Percentiles rank a stretch among this genome's conserved stretches.
phyloP scores from a whole-genome alignment of 805 yeast genomes.

The Wickerhamiella alocasiicola region DNA sequence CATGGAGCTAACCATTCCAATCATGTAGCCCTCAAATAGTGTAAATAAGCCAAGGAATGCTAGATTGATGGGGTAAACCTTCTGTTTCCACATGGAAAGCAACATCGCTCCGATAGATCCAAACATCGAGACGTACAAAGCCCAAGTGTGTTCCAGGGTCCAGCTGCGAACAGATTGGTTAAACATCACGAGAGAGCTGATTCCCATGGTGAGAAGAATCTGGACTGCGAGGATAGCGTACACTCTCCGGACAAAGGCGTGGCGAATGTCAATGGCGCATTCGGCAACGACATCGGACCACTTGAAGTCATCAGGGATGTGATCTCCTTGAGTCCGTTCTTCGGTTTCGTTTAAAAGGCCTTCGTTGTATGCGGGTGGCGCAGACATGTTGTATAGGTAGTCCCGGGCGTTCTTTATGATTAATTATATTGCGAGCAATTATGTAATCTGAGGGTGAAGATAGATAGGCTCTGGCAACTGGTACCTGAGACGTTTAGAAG shows the following conservation, averaged over 20 bases:
- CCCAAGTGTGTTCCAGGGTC: slow-evolving; percentile 47
- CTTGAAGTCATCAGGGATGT: slow-evolving; percentile 56
- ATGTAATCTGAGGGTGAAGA: too few relatives aligned
- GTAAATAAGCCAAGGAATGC: slow-evolving; percentile 55
- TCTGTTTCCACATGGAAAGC: slow-evolving; percentile 49
- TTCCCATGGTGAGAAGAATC: slow-evolving; percentile 45
- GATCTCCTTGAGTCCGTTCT: slow-evolving; percentile 14
- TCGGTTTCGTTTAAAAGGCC: slow-evolving; percentile 4
- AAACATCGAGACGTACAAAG: slow-evolving; percentile 41
- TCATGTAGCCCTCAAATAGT: slow-evolving; percentile 54
- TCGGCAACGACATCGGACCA: slow-evolving; percentile 65
- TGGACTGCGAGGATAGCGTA: slow-evolving; percentile 60
- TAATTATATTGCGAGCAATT: neutral
- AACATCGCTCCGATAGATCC: slow-evolving; percentile 55
- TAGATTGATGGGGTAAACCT: slow-evolving; percentile 57
- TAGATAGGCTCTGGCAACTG: too few relatives aligned
- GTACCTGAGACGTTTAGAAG: too few relatives aligned
- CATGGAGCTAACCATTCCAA: slow-evolving; percentile 54
- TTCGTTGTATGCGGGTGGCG: slow-evolving; percentile 11
- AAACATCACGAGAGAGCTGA: slow-evolving; percentile 40
- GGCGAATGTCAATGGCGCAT: slow-evolving; percentile 64
- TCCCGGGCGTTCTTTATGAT: neutral
- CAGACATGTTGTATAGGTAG: neutral
- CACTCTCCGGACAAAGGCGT: slow-evolving; percentile 65
- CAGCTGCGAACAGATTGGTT: slow-evolving; percentile 38